Percentiles rank a stretch among this genome's conserved stretches.
Evolutionary conservation across 495 filamentous ascomycete species (phyloP).

Genomic region (Aspergillus biplanus): DNA sequence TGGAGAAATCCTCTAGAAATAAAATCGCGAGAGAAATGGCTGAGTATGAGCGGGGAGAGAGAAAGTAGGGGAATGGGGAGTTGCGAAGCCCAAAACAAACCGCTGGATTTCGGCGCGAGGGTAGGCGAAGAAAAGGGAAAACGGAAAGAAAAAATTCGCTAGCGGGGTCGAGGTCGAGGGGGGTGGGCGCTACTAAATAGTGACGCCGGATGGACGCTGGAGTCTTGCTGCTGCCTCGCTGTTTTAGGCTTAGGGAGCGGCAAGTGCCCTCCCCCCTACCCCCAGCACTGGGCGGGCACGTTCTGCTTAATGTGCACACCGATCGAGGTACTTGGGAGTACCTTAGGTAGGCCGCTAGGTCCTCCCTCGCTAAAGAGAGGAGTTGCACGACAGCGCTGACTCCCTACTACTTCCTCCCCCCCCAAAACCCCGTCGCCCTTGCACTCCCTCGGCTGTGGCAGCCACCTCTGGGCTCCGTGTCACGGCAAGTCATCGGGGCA

Average conservation of each 20-base stretch:
- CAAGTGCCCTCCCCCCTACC: not conserved
- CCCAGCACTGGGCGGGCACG: not conserved
- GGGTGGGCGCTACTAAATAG: slow-evolving; percentile 26
- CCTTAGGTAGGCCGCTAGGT: not conserved
- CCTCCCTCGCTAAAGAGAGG: too few species aligned
- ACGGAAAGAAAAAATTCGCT: slow-evolving; percentile 26
- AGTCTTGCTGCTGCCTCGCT: slow-evolving; percentile 5
- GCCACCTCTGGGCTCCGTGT: not conserved
- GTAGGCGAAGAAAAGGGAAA: slow-evolving; percentile 8
- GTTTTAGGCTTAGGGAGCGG: slow-evolving; percentile 25
- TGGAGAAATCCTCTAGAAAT: slow-evolving; percentile 14
- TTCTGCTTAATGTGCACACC: not conserved
- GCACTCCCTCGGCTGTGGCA: not conserved
- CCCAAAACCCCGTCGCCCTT: not conserved
- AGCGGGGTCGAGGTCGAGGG: slow-evolving; percentile 22
- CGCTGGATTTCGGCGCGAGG: slow-evolving; percentile 7
- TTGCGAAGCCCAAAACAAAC: not conserved
- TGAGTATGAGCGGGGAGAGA: slow-evolving; percentile 11
- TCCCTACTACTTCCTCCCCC: not conserved
- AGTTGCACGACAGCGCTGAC: not conserved
- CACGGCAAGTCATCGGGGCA: not conserved
- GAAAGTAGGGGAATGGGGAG: slow-evolving; percentile 2
- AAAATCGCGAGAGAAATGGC: slow-evolving; percentile 22
- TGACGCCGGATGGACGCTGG: slow-evolving; percentile 9
- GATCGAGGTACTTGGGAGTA: too few species aligned